Evolutionary conservation across 2,329 filamentous ascomycete species (phyloP).

Genomic region (Mariannaea sp.): DNA sequence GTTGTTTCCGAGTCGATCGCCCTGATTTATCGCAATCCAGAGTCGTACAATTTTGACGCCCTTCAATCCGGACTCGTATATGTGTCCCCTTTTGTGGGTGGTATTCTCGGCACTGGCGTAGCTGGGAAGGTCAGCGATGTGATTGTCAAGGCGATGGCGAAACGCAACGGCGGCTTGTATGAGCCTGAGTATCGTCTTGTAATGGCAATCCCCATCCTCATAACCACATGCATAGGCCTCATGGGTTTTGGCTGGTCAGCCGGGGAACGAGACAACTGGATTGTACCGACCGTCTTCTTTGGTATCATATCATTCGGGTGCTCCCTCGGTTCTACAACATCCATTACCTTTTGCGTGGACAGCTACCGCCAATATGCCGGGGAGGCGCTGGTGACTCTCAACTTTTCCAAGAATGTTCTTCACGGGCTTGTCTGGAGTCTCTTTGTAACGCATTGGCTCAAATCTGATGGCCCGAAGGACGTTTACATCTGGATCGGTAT

Average conservation of each 20-base stretch:
- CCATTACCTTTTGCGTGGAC: slow-evolving; percentile 94
- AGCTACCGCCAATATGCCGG: slow-evolving; percentile 92
- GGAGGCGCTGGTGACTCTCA: slow-evolving; percentile 91
- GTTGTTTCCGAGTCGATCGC: slow-evolving; percentile 89
- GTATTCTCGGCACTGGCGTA: slow-evolving; percentile 87
- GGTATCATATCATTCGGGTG: slow-evolving; percentile 92
- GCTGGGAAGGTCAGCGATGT: slow-evolving; percentile 87
- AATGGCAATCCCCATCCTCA: slow-evolving; percentile 80
- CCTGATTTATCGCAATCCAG: slow-evolving; percentile 72
- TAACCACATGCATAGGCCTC: slow-evolving; percentile 81
- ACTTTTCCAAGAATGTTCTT: slow-evolving; percentile 92
- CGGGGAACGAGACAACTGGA: slow-evolving; percentile 75
- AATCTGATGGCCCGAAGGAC: slow-evolving; percentile 71
- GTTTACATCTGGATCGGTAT: slow-evolving; percentile 85
- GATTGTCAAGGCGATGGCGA: slow-evolving; percentile 80
- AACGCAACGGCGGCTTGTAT: slow-evolving; percentile 89
- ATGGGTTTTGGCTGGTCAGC: slow-evolving; percentile 98
- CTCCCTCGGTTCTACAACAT: slow-evolving; percentile 84
- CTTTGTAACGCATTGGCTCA: slow-evolving; percentile 86
- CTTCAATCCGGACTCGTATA: slow-evolving; percentile 86
- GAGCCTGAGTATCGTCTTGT: slow-evolving; percentile 92
- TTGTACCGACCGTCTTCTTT: slow-evolving; percentile 92
- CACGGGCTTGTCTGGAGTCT: slow-evolving; percentile 88
- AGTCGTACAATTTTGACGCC: slow-evolving; percentile 78
- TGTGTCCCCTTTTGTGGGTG: slow-evolving; percentile 86